Percentiles rank a stretch among this genome's conserved stretches.
Conservation (phyloP, 805 yeast species). For the Saccharomycopsis babjevae region DNA sequence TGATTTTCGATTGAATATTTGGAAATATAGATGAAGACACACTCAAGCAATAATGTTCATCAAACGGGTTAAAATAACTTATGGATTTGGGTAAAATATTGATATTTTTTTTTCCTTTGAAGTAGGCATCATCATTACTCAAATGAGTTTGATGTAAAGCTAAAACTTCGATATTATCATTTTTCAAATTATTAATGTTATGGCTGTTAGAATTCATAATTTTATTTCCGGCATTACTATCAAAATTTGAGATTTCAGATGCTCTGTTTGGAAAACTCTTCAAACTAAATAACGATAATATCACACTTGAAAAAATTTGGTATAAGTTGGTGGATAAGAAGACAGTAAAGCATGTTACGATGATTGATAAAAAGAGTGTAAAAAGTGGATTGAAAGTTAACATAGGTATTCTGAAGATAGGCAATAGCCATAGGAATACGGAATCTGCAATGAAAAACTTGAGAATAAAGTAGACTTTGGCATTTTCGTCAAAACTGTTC, state of each 20-base stretch:
- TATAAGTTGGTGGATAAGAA: conserved; percentile 16
- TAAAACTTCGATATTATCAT: conserved; percentile 4
- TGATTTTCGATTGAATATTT: conserved; percentile 25
- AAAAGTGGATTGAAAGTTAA: conserved; percentile 51
- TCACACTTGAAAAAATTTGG: conserved; percentile 10
- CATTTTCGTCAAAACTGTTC: not conserved
- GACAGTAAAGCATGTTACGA: conserved; percentile 14
- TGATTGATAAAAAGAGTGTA: conserved; percentile 23
- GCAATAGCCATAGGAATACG: conserved; percentile 56
- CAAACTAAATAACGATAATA: conserved; percentile 3
- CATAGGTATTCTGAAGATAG: conserved; percentile 66
- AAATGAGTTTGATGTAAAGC: conserved; percentile 1
- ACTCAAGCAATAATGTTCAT: conserved; percentile 53
- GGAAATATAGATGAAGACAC: conserved; percentile 16
- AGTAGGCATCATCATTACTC: conserved; percentile 35
- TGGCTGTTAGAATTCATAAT: conserved; percentile 8
- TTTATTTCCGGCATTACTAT: not conserved
- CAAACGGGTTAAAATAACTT: conserved; percentile 71
- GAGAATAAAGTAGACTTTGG: conserved; percentile 27
- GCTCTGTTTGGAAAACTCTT: not conserved
- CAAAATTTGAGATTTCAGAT: not conserved
- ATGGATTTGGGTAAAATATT: conserved; percentile 88
- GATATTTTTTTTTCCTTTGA: conserved; percentile 78
- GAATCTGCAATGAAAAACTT: conserved; percentile 73
- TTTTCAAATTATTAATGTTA: not conserved